A percentile compares a stretch with the other conserved stretches of the same genome.
phyloP scores from a whole-genome alignment of 495 filamentous ascomycete species.

The Penicillium flavigenum region DNA sequence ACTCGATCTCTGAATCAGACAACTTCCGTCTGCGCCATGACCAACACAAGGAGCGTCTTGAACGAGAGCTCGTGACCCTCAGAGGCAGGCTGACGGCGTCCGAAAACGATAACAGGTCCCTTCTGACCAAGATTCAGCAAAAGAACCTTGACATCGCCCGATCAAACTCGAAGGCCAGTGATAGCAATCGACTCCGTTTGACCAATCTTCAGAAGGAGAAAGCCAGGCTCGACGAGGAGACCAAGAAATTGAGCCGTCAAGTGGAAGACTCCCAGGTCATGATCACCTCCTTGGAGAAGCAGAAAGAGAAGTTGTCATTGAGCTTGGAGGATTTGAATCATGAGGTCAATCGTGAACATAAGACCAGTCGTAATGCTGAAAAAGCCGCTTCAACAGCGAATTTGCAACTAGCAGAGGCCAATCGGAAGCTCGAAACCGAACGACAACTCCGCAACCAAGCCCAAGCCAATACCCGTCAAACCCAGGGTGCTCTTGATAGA shows the following conservation, averaged over 20 bases:
- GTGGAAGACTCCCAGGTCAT: conserved; percentile 84
- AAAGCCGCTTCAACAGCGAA: conserved; percentile 80
- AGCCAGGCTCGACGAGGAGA: conserved; percentile 77
- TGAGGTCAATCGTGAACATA: conserved; percentile 86
- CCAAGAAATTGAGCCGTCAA: conserved; percentile 75
- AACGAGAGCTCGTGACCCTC: conserved; percentile 87
- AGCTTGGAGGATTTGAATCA: conserved; percentile 92
- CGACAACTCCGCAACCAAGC: conserved; percentile 81
- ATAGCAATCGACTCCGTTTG: conserved; percentile 78
- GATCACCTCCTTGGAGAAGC: conserved; percentile 86
- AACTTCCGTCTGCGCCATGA: conserved; percentile 84
- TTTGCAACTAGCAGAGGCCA: conserved; percentile 83
- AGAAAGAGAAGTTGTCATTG: conserved; percentile 90
- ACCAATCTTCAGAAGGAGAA: conserved; percentile 80
- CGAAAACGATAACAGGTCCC: conserved; percentile 93
- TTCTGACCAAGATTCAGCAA: conserved; percentile 95
- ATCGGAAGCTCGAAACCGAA: conserved; percentile 87
- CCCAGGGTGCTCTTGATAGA: conserved; percentile 74
- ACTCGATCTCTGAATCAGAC: conserved; percentile 83
- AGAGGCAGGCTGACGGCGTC: conserved; percentile 89
- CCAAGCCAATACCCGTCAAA: conserved; percentile 77
- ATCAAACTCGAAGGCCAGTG: conserved; percentile 80
- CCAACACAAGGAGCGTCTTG: conserved; percentile 87
- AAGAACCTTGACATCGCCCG: conserved; percentile 96
- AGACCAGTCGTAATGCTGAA: conserved; percentile 86